phyloP scores from a whole-genome alignment of 1,284 basidiomycete genomes.

The Leccinum olivaceoglutinosum region DNA sequence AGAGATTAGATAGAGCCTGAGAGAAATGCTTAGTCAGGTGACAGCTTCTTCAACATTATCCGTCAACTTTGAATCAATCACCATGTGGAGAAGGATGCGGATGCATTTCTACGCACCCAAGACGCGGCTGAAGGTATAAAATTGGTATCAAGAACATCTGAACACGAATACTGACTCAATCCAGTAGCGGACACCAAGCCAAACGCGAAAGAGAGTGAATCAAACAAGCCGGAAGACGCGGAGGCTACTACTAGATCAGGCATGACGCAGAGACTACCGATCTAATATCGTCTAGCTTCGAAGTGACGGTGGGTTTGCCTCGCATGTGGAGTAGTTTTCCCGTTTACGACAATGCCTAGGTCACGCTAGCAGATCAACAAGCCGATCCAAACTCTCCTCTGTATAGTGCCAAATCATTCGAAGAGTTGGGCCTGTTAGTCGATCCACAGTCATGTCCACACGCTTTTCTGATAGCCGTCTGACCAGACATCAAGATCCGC shows the following conservation, averaged over 20 bases:
- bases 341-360: conserved; percentile 43
- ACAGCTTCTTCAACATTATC: conserved; percentile 2
- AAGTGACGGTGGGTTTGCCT: conserved; percentile 55
- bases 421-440: conserved; percentile 86
- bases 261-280: conserved; percentile 36
- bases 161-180: conserved; percentile 11
- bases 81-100: conserved; percentile 60
- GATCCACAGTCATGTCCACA: conserved; percentile 9
- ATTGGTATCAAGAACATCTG: background rate
- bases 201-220: conserved; percentile 24
- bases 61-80: conserved; percentile 18
- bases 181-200: conserved; percentile 15
- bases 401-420: conserved; percentile 91
- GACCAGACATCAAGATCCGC: conserved; percentile 76
- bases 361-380: conserved; percentile 97
- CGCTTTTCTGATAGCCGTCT: conserved; percentile 6
- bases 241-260: conserved; percentile 20
- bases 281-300: conserved; percentile 68
- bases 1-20: conserved; percentile 19
- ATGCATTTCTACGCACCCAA: conserved; percentile 63
- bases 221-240: conserved; percentile 19
- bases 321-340: conserved; percentile 1
- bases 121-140: conserved; percentile 21
- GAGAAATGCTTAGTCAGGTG: conserved; percentile 24
- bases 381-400: conserved; percentile 93